Evolutionary conservation across 2,329 filamentous ascomycete genomes (phyloP).

Genomic region (Penicillium janthinellum): DNA sequence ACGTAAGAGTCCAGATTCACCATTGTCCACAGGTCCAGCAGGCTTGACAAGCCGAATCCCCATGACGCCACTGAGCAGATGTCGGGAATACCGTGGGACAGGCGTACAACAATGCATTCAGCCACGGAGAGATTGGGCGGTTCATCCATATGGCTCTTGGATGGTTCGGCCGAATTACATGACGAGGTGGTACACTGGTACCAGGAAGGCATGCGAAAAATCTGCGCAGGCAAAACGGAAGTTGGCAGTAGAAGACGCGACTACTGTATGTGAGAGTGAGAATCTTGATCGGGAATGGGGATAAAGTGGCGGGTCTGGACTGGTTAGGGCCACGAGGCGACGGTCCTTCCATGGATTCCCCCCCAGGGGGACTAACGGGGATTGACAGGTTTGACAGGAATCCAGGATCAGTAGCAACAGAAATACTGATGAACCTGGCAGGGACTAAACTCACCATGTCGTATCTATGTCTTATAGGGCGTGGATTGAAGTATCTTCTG

Average conservation of each 20-base stretch:
- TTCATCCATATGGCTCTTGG: neutral
- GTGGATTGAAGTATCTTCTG: neutral
- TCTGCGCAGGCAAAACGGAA: neutral
- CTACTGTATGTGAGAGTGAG: neutral
- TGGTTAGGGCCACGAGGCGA: slow-evolving; percentile 13
- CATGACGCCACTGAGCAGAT: slow-evolving; percentile 23
- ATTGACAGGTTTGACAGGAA: neutral
- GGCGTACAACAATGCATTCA: neutral
- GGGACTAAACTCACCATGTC: neutral
- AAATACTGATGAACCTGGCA: neutral
- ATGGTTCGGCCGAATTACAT: neutral
- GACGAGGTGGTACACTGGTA: neutral
- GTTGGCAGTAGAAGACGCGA: neutral
- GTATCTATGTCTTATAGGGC: neutral
- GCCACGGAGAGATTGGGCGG: neutral
- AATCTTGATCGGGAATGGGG: neutral
- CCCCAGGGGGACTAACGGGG: neutral
- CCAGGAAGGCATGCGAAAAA: neutral
- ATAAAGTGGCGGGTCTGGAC: neutral
- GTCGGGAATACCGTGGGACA: neutral
- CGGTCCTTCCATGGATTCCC: slow-evolving; percentile 19
- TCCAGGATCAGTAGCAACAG: neutral
- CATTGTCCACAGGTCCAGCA: neutral
- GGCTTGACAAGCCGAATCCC: neutral
- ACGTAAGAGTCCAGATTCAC: slow-evolving; percentile 18